Conservation (phyloP, 768 basidiomycete species). For the Tricholoma matsutake region DNA sequence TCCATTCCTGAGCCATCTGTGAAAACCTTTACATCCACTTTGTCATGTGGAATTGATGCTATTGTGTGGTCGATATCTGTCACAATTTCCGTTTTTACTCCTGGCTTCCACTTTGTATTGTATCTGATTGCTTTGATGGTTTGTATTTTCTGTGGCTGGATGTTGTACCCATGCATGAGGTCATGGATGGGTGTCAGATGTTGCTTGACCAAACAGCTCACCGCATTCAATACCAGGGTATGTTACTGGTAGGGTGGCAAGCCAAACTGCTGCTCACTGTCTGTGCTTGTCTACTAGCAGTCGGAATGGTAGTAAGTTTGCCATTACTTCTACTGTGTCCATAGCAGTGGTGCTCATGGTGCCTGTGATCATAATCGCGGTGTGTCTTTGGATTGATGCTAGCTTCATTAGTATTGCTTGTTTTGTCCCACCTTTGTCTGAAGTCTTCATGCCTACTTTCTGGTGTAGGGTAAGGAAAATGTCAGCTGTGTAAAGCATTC, state of each 20-base stretch:
- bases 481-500: conserved; percentile 23
- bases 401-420: conserved; percentile 9
- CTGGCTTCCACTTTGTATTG: neutral
- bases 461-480: conserved; percentile 20
- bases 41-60: neutral
- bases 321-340: conserved; percentile 17
- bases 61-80: neutral
- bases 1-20: too few relatives aligned
- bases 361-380: conserved; percentile 21
- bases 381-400: conserved; percentile 14
- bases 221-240: neutral
- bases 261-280: neutral
- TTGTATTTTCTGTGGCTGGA: too few relatives aligned
- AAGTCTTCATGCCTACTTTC: neutral
- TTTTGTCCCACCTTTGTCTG: conserved; percentile 8
- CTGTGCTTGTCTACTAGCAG: neutral
- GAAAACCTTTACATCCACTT: neutral
- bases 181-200: too few relatives aligned
- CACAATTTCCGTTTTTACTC: neutral
- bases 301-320: conserved; percentile 3
- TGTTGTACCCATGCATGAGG: too few relatives aligned
- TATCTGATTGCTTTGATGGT: neutral
- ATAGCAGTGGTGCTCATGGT: conserved; percentile 16
- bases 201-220: too few relatives aligned
- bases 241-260: neutral